Percentiles rank a stretch among this genome's conserved stretches.
These are phyloP conservation scores for Diaporthe amygdali DNA, from an alignment of 2,329 filamentous ascomycete genomes.

Conservation along the genomic window DNA sequence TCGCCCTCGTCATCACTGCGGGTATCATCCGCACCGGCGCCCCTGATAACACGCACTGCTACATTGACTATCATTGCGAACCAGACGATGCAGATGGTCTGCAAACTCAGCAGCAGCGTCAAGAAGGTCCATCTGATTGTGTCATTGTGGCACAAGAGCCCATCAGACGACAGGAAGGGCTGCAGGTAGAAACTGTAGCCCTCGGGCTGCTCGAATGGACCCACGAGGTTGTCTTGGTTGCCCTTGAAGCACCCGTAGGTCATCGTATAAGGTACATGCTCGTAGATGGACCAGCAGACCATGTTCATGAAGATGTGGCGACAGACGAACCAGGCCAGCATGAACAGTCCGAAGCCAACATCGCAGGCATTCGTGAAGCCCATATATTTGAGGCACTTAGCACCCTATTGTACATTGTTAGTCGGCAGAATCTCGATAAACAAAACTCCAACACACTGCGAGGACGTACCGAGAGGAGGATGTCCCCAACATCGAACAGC, in stretches of 20 bases:
- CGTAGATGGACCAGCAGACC: conserved; percentile 83
- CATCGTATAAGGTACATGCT: conserved; percentile 67
- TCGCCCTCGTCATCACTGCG: conserved; percentile 87
- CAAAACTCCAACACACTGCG: too few relatives aligned
- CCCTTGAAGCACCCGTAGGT: conserved; percentile 74
- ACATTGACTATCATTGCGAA: conserved; percentile 88
- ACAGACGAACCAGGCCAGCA: conserved; percentile 81
- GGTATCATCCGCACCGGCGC: conserved; percentile 80
- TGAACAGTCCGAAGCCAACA: conserved; percentile 81
- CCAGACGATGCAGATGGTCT: conserved; percentile 82
- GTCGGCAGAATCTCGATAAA: neutral
- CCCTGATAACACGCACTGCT: conserved; percentile 78
- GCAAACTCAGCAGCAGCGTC: conserved; percentile 75
- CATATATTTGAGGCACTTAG: conserved; percentile 93
- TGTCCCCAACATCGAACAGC: conserved; percentile 92
- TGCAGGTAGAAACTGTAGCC: conserved; percentile 68
- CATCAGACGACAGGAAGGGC: conserved; percentile 74
- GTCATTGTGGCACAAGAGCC: conserved; percentile 80
- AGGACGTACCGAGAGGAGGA: conserved; percentile 77
- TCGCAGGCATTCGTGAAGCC: conserved; percentile 80
- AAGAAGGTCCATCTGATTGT: conserved; percentile 80
- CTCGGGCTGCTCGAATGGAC: conserved; percentile 56
- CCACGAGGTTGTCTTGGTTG: conserved; percentile 56
- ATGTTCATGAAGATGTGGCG: conserved; percentile 82
- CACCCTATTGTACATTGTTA: conserved; percentile 59